Base-by-base conservation (phyloP, 2,329 filamentous ascomycete species). In the Trichothecium roseum region DNA sequence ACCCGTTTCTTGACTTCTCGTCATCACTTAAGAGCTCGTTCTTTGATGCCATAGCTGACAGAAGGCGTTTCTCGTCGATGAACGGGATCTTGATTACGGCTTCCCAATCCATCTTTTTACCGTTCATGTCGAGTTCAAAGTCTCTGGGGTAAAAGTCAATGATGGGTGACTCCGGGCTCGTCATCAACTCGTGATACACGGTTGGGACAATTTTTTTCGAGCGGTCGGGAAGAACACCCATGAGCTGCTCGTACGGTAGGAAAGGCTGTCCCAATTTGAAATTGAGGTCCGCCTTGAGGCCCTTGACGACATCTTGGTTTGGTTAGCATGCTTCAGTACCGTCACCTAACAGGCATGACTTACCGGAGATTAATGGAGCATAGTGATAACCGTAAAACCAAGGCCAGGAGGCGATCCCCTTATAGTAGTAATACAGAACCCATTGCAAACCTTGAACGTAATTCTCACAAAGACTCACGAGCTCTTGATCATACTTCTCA, bases 81-180 rank as follows among this genome's bases (percentile, higher is more conserved):
- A 98, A 98, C 0, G 91, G 91, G 51, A 98, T 98, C 60, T 96
- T 98, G 44, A 98, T 87, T 27, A 98, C 89, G 18, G 91, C 91
- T 55, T 98, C 91, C 91, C 91, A 98, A 44, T 98, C 93, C 83
- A 94, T 93, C 64, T 94, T 98, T 67, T 98, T 98, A 40, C 91
- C 93, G 49, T 98, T 96, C 91, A 98, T 96, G 55, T 98, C 93
- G 28, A 98, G 69, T 45, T 93, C 86, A 51, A 98, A 98, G 49
- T 98, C 91, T 48, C 89, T 76, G 3, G 91, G 91, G 51, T 98
- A 98, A 56, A 98, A 98, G 54, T 98, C 91, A 51, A 94, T 83
- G 55, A 98, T 98, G 2, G 91, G 87, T 13, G 89, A 96, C 13
- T 83, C 74, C 2, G 81, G 71, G 37, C 84, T 84, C 2, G 86